Conservation (phyloP, 441 rosid genomes). For the Codiaeum variegatum region DNA sequence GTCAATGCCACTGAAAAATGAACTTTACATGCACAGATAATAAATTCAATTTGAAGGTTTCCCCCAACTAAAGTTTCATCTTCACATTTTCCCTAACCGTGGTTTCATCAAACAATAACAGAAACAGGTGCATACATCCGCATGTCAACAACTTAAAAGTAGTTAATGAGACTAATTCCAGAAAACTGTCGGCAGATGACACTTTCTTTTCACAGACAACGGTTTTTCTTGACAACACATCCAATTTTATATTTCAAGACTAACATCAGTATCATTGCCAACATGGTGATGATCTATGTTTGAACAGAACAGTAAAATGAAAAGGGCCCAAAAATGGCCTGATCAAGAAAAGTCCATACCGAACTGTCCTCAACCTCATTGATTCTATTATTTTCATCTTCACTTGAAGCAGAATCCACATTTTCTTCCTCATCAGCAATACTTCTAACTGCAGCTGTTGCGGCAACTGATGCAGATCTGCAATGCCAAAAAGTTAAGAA, state of each 20-base stretch:
- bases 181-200: not conserved
- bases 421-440: conserved; percentile 57
- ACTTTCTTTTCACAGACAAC: not conserved
- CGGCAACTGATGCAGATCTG: conserved; percentile 60
- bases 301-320: not conserved
- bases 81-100: too few species aligned
- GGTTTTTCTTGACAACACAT: conserved; percentile 3
- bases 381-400: conserved; percentile 46
- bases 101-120: not conserved
- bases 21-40: not conserved
- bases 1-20: not conserved
- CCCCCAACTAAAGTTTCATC: not conserved
- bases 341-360: conserved; percentile 39
- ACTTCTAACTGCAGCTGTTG: conserved; percentile 55
- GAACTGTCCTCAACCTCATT: conserved; percentile 54
- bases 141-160: not conserved
- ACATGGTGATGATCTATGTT: not conserved
- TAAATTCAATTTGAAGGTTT: not conserved
- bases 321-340: not conserved
- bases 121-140: not conserved
- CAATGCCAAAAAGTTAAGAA: conserved; percentile 20
- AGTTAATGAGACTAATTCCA: not conserved
- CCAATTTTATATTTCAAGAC: not conserved
- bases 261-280: not conserved
- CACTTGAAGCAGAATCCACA: conserved; percentile 79